These are phyloP conservation scores for Blastomyces percursus DNA, from an alignment of 2,329 filamentous ascomycete species.

Conservation along the genomic window DNA sequence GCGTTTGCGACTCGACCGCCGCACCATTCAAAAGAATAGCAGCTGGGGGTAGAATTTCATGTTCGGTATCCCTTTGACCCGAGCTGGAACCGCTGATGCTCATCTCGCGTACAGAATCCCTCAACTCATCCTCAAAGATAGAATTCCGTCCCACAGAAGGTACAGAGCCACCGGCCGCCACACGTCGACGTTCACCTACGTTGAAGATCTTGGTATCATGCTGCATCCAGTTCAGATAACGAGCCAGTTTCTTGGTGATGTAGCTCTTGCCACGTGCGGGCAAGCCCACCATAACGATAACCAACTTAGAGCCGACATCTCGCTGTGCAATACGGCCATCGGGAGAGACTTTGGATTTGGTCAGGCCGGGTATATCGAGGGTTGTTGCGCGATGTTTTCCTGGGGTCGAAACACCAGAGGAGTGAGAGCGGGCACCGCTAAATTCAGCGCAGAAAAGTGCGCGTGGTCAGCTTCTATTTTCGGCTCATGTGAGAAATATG, in stretches of 20 bases:
- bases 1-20: slow-evolving; percentile 24
- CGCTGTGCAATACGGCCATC: slow-evolving; percentile 88
- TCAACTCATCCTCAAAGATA: slow-evolving; percentile 31
- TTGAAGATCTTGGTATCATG: slow-evolving; percentile 97
- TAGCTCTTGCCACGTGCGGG: slow-evolving; percentile 96
- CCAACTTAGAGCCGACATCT: slow-evolving; percentile 90
- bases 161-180: slow-evolving; percentile 48
- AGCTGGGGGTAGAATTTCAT: slow-evolving; percentile 35
- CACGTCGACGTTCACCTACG: slow-evolving; percentile 79
- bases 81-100: slow-evolving; percentile 29
- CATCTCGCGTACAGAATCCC: slow-evolving; percentile 35
- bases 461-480: background rate
- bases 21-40: slow-evolving; percentile 51
- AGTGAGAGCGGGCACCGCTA: slow-evolving; percentile 59
- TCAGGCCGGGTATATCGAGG: slow-evolving; percentile 92
- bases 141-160: slow-evolving; percentile 10
- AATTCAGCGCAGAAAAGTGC: background rate
- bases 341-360: slow-evolving; percentile 86
- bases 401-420: slow-evolving; percentile 67
- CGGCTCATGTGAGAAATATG: background rate
- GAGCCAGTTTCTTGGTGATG: slow-evolving; percentile 93
- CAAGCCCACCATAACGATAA: slow-evolving; percentile 96
- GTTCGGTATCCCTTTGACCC: slow-evolving; percentile 18
- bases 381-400: slow-evolving; percentile 79
- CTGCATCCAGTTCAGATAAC: slow-evolving; percentile 94